Evolutionary conservation across 108 stramenopile genomes (phyloP), one percentile per base, ranked within the genome.

Genomic region (Tribonema minus): DNA sequence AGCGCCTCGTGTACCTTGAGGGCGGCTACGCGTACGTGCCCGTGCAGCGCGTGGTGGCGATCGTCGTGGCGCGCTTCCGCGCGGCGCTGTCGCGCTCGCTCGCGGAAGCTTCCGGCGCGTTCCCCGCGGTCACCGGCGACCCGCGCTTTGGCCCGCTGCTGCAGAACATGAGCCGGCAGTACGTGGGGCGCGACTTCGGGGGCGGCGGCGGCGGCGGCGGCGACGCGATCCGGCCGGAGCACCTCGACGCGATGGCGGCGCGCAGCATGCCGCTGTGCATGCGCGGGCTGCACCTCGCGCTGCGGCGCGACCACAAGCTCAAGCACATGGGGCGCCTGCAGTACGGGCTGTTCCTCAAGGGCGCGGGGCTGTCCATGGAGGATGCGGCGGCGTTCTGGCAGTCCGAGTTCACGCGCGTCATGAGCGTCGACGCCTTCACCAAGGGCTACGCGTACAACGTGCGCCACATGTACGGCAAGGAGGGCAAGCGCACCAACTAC

Each of bases 381-480:
- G 95, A 96, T 71, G 92, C 94, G 46, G 73, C 95, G 67, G 40
- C 84, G 23, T 97, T 93, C 78, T 96, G 94, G 84, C 92, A 96
- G 85, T 40, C 34, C 12, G 71, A 59, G 67, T 82, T 73, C 72
- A 85, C 84, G 46, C 76, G 83, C 70, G 41, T 84, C 58, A 85
- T 85, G 84, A 86, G 90, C 5, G 58, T 82, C 9, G 95, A 96
- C 69, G 89, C 92, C 41, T 97, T 96, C 83, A 76, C 88, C 80
- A 99, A 97, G 82, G 72, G 90, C 70, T 97, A 97, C 89, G 71
- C 90, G 36, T 99, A 99, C 90, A 92, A 88, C 83, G 89, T 95
- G 61, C 88, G 96, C 58, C 95, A 99, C 90, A 93, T 88, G 86
- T 97, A 96, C 89, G 98, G 96, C 5, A 96, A 97, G 88, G 98